Percentiles rank a stretch among this genome's conserved stretches.
Evolutionary conservation across 148 eudicot species (phyloP).

Genomic region (Heliosperma pusillum): DNA sequence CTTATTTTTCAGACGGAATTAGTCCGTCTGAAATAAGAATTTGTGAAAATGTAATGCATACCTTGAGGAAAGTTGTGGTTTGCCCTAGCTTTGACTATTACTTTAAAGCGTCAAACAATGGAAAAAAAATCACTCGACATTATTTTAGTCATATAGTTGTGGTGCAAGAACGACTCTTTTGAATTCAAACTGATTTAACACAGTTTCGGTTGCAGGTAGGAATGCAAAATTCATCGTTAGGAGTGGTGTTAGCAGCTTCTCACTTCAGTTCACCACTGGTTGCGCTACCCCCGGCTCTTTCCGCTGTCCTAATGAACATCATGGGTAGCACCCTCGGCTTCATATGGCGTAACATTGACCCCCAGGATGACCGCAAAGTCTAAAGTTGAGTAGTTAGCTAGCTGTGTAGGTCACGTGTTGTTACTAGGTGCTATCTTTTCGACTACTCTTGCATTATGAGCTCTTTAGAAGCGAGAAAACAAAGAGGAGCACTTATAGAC

Average conservation of each 20-base stretch:
- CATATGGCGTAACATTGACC: slow-evolving; percentile 58
- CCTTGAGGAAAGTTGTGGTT: too few relatives aligned
- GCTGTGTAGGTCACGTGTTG: neutral
- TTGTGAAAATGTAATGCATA: too few relatives aligned
- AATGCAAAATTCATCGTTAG: slow-evolving; percentile 73
- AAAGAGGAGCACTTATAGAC: too few relatives aligned
- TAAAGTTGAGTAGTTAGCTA: neutral
- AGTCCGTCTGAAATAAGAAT: too few relatives aligned
- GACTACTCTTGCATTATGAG: neutral
- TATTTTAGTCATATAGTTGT: neutral
- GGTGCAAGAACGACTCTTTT: neutral
- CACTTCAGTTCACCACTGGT: slow-evolving; percentile 65
- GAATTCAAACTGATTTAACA: neutral
- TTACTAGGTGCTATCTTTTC: neutral
- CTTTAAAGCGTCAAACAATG: neutral
- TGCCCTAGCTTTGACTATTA: neutral
- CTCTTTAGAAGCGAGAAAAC: too few relatives aligned
- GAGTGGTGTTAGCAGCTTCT: slow-evolving; percentile 66
- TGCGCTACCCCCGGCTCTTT: slow-evolving; percentile 60
- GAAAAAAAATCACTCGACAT: neutral
- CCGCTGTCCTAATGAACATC: slow-evolving; percentile 65
- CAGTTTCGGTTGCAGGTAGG: slow-evolving; percentile 46
- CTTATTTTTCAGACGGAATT: too few relatives aligned
- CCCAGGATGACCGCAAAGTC: neutral
- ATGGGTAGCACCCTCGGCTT: slow-evolving; percentile 73